Conservation (phyloP, 2,329 filamentous ascomycete species). For the Simplicillium aogashimaense region DNA sequence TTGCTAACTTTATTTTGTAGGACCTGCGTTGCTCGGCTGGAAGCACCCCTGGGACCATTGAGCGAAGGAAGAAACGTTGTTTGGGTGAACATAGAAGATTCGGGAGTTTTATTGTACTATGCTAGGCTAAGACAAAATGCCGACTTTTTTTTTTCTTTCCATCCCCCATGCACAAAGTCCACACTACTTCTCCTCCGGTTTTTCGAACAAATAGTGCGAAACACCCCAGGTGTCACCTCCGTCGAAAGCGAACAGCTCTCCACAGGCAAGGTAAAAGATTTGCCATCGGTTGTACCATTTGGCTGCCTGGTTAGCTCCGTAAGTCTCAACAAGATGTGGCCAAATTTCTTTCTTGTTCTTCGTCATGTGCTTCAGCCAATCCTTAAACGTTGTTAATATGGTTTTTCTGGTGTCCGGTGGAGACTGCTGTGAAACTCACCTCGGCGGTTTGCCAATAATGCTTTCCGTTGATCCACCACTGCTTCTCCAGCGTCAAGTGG, state of each 20-base stretch:
- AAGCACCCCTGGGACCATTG: slow-evolving; percentile 81
- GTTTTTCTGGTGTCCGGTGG: slow-evolving; percentile 1
- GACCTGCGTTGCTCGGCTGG: slow-evolving; percentile 75
- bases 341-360: slow-evolving; percentile 49
- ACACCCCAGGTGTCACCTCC: slow-evolving; percentile 60
- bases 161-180: neutral
- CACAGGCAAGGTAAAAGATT: slow-evolving; percentile 63
- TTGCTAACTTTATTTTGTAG: slow-evolving; percentile 21
- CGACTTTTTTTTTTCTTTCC: no score
- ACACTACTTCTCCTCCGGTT: slow-evolving; percentile 19
- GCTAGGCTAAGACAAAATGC: no score
- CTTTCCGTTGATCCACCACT: slow-evolving; percentile 63
- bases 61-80: neutral
- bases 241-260: slow-evolving; percentile 56
- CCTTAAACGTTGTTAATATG: slow-evolving; percentile 18
- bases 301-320: slow-evolving; percentile 46
- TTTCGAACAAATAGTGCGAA: slow-evolving; percentile 56
- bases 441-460: slow-evolving; percentile 63
- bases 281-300: slow-evolving; percentile 64
- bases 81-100: no score
- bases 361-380: slow-evolving; percentile 54
- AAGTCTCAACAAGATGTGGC: slow-evolving; percentile 54
- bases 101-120: no score
- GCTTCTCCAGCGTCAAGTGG: slow-evolving; percentile 46
- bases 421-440: slow-evolving; percentile 22